Base-by-base conservation (phyloP, 768 basidiomycete species). In the Russula compacta region DNA sequence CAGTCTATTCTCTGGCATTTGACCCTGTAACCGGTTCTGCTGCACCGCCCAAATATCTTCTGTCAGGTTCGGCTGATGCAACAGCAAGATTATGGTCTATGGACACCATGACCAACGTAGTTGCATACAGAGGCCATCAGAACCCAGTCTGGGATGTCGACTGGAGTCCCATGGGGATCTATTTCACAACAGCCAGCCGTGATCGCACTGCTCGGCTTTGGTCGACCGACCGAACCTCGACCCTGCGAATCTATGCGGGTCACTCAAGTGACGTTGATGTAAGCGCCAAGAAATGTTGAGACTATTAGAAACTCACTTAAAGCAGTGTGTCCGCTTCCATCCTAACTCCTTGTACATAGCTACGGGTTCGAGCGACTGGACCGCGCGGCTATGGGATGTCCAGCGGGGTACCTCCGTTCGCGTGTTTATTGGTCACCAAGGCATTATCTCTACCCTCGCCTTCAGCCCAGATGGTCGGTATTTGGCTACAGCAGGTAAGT, bases 111-210 rank as follows among this genome's bases (percentile, higher is more conserved):
- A 83, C 89, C 15, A 97, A 97, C 67, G 75, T 98, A 10, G 94
- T 94, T 19, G 94, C 88, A 6, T 99, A 94, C 70, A 82, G 93
- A 38, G 95, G 97, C 0, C 97, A 99, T 68, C 87, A 95, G 70
- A 95, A 97, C 72, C 94, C 97, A 0, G 86, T 99, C 0, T 99
- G 97, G 97, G 97, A 98, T 67, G 94, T 95, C 12, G 88, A 98
- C 71, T 99, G 97, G 97, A 95, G 92, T 69, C 95, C 97, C 10
- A 86, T 92, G 79, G 95, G 97, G 4, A 84, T 95, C n/a, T 98
- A 99, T 75, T 99, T 99, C 72, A 95, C 97, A 7, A 95, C 91
- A 17, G 95, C 84, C 17, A 95, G 94, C 67, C 78, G 97, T 56
- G 97, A 99, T 73, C 78, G 92, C 61, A 97, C 97, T 4, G 97